Evolutionary conservation across 352 stramenopile genomes (phyloP).

Genomic region (Phytophthora meadii): DNA sequence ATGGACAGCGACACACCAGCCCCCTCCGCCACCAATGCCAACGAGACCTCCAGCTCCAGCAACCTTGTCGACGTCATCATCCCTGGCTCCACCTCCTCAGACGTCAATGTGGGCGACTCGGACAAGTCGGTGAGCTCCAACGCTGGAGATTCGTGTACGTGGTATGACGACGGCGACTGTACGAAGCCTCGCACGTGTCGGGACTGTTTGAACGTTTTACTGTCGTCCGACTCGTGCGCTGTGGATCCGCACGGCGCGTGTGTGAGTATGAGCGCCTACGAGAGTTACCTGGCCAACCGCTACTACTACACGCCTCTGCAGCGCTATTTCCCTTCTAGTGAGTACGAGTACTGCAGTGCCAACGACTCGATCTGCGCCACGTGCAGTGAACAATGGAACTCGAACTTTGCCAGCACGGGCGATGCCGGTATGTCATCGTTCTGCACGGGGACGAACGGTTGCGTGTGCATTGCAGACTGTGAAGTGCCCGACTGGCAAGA

Average conservation of each 20-base stretch:
- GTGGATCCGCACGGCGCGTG: conserved; percentile 44
- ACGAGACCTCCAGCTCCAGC: conserved; percentile 4
- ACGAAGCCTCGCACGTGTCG: conserved; percentile 29
- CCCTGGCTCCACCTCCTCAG: not conserved
- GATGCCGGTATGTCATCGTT: conserved; percentile 31
- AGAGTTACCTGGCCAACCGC: conserved; percentile 40
- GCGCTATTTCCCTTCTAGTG: conserved; percentile 48
- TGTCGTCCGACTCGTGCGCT: conserved; percentile 34
- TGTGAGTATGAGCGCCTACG: conserved; percentile 44
- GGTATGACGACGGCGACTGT: conserved; percentile 38
- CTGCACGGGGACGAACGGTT: conserved; percentile 44
- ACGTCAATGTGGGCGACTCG: conserved; percentile 3
- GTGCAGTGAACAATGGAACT: conserved; percentile 40
- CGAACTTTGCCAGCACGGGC: conserved; percentile 33
- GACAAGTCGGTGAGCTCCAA: conserved; percentile 32
- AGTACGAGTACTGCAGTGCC: conserved; percentile 49
- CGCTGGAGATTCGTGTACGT: conserved; percentile 42
- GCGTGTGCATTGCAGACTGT: conserved; percentile 51
- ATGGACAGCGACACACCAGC: conserved; percentile 3
- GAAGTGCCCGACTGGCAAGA: conserved; percentile 37
- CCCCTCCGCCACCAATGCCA: not conserved
- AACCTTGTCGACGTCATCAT: conserved; percentile 7
- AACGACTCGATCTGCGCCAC: conserved; percentile 44
- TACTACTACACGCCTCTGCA: conserved; percentile 57
- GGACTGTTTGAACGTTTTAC: conserved; percentile 43